A percentile compares a stretch with the other conserved stretches of the same genome.
Evolutionary conservation across 2,329 filamentous ascomycete species (phyloP).

Genomic region (Elsinoe arachidis): DNA sequence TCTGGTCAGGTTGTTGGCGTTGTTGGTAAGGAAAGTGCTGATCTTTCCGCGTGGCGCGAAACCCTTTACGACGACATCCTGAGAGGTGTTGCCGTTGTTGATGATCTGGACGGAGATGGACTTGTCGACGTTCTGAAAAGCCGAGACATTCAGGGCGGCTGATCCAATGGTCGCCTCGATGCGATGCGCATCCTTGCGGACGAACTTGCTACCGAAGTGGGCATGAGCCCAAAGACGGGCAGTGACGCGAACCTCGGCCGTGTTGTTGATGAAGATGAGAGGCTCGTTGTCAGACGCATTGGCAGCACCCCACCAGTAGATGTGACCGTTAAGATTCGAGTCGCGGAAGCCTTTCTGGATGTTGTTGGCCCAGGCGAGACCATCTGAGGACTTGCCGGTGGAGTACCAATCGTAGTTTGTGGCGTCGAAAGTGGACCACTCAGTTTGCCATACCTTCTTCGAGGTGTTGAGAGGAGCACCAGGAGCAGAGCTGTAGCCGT

Average conservation of each 20-base stretch:
- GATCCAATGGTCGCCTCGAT: slow-evolving; percentile 25
- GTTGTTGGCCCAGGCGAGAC: slow-evolving; percentile 31
- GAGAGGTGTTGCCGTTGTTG: slow-evolving; percentile 22
- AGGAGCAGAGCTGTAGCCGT: no score
- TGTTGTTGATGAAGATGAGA: no score
- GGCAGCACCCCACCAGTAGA: no score
- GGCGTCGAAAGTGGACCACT: slow-evolving; percentile 34
- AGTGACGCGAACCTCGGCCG: slow-evolving; percentile 39
- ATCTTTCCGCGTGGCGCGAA: neutral
- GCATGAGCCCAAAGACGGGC: slow-evolving; percentile 36
- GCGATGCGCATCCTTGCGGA: slow-evolving; percentile 32
- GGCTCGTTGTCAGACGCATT: no score
- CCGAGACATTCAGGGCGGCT: slow-evolving; percentile 25
- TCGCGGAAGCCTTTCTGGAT: no score
- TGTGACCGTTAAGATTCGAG: no score
- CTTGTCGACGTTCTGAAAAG: slow-evolving; percentile 29
- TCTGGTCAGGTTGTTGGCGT: slow-evolving; percentile 16
- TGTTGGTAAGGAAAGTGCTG: slow-evolving; percentile 17
- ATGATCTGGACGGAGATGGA: slow-evolving; percentile 30
- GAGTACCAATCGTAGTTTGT: slow-evolving; percentile 36
- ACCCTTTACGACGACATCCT: slow-evolving; percentile 15
- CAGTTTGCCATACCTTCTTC: slow-evolving; percentile 42
- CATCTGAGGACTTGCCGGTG: slow-evolving; percentile 41
- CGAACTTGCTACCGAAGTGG: slow-evolving; percentile 28
- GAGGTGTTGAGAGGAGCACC: no score